Conservation (phyloP, 768 basidiomycete species). For the Cyclocybe cylindracea region DNA sequence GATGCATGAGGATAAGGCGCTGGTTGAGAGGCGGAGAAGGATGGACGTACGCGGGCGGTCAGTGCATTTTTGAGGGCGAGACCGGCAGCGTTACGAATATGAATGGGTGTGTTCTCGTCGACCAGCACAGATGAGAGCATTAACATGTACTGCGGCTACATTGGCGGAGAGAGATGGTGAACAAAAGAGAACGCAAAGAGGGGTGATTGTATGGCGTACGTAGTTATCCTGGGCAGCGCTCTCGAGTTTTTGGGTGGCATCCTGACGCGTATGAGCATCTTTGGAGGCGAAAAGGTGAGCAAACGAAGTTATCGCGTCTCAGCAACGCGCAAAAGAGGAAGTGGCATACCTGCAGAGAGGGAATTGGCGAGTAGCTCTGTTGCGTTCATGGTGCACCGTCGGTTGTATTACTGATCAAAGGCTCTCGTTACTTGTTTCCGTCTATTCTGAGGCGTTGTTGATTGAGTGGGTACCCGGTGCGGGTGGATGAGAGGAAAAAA, state of each 20-base stretch:
- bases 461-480: conserved; percentile 13
- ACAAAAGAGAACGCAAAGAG: conserved; percentile 17
- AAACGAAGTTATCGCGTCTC: conserved; percentile 19
- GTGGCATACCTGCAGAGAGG: conserved; percentile 78
- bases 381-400: conserved; percentile 74
- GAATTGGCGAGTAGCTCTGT: conserved; percentile 90
- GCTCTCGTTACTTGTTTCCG: not conserved
- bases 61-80: conserved; percentile 96
- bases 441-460: not conserved
- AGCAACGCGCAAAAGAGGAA: conserved; percentile 29
- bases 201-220: conserved; percentile 49
- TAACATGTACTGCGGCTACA: conserved; percentile 88
- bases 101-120: conserved; percentile 66
- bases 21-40: conserved; percentile 14
- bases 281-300: conserved; percentile 17
- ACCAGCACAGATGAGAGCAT: conserved; percentile 86
- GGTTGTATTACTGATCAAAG: not conserved
- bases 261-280: conserved; percentile 91
- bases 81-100: conserved; percentile 94
- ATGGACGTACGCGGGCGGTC: conserved; percentile 76
- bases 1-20: conserved; percentile 17
- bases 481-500: conserved; percentile 18
- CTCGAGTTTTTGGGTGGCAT: conserved; percentile 90
- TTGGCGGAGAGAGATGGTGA: conserved; percentile 16
- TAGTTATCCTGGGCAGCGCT: conserved; percentile 85